Evolutionary conservation across 2,329 filamentous ascomycete species (phyloP), one percentile per base, ranked within the genome.

Genomic region (Arachnomyces sp.): DNA sequence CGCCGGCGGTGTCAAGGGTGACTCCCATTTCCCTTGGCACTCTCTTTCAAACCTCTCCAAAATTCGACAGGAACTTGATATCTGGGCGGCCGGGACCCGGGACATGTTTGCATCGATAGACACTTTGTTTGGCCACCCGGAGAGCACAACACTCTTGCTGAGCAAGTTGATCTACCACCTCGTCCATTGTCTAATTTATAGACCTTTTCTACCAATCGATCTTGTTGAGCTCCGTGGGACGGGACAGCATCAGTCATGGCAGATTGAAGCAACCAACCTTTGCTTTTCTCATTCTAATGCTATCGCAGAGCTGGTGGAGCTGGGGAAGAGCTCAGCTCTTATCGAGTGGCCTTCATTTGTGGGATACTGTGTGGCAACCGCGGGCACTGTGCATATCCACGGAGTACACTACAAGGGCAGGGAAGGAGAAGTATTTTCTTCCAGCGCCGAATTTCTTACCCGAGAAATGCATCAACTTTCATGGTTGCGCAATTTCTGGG

Each of bases 1-100:
- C 7, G 83, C 84, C 2, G 87, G 86, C 5, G 87, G 87, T 28
- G 85, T 92, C 41, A 92, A 90, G 62, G 86, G 86, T 21, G 86
- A 93, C 56, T 88, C 86, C 0, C 86, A 93, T 59, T 93, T 93
- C 49, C 87, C 87, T 7, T 94, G 87, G 87, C 86, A 93, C 57
- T 80, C 85, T 2, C 72, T 89, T 14, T 93, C 87, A 4, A 89
- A 84, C 45, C 70, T 93, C 2, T 92, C 86, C 38, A 88, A 87
- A 56, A 92, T 94, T 48, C 77, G 86, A 21, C 84, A 89, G 48
- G 85, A 92, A 53, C 70, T 94, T 16, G 86, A 93, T 55, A 75
- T 85, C 25, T 94, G 87, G 87, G 84, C 85, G 1, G 80, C 84
- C 1, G 85, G 84, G 8, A 88, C 85, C 1, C 81, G 86, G 46